Conservation (phyloP, 768 basidiomycete genomes). For the Lanmaoa rubissima region DNA sequence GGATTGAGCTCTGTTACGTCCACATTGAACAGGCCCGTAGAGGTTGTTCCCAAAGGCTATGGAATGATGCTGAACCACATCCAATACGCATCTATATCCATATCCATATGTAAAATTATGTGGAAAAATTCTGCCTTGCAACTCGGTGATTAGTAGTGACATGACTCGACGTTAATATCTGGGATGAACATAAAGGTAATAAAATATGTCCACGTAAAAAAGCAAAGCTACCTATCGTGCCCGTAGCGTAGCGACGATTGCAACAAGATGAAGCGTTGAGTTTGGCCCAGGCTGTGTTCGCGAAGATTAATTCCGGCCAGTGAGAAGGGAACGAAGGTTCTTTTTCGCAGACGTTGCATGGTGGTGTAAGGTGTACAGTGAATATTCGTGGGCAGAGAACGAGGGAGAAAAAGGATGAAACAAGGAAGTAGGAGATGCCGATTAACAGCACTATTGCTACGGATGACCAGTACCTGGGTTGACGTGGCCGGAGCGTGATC, state of each 20-base stretch:
- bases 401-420: background rate
- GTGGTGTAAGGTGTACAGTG: conserved; percentile 4
- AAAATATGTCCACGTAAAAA: conserved; percentile 29
- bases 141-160: conserved; percentile 15
- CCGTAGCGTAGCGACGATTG: conserved; percentile 9
- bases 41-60: background rate
- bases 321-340: conserved; percentile 3
- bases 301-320: conserved; percentile 4
- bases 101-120: conserved; percentile 11
- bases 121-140: conserved; percentile 11
- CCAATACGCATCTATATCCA: background rate
- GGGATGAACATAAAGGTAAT: conserved; percentile 26
- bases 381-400: background rate
- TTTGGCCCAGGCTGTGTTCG: background rate
- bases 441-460: conserved; percentile 1
- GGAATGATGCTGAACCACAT: background rate
- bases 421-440: background rate
- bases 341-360: conserved; percentile 6
- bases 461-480: conserved; percentile 7
- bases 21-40: background rate
- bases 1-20: background rate
- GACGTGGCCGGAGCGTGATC: conserved; percentile 20
- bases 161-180: conserved; percentile 16
- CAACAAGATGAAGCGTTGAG: background rate
- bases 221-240: conserved; percentile 16